Evolutionary conservation across 2,329 filamentous ascomycete species (phyloP).

Genomic region (Myriosclerotinia scirpicola): DNA sequence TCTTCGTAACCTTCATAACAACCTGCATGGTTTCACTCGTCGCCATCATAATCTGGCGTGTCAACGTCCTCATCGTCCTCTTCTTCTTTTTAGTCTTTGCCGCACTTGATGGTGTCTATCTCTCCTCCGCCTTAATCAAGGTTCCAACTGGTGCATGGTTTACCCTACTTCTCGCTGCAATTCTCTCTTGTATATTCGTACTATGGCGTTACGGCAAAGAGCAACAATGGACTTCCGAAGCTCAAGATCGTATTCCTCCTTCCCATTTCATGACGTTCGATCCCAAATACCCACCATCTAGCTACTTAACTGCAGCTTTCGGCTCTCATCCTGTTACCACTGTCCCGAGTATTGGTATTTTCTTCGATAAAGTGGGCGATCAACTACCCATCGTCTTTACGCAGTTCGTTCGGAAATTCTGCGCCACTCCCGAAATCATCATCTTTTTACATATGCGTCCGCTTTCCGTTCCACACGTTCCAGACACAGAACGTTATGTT

Average conservation of each 20-base stretch:
- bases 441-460: slow-evolving; percentile 74
- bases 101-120: slow-evolving; percentile 66
- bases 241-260: slow-evolving; percentile 56
- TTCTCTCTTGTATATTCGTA: slow-evolving; percentile 65
- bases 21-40: slow-evolving; percentile 73
- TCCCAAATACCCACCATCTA: slow-evolving; percentile 38
- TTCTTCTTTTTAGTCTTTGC: slow-evolving; percentile 63
- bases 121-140: slow-evolving; percentile 69
- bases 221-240: slow-evolving; percentile 71
- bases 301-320: slow-evolving; percentile 40
- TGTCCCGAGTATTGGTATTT: slow-evolving; percentile 64
- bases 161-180: slow-evolving; percentile 62
- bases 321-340: slow-evolving; percentile 46
- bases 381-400: slow-evolving; percentile 66
- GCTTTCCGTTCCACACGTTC: slow-evolving; percentile 57
- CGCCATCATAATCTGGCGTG: slow-evolving; percentile 69
- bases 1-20: slow-evolving; percentile 76
- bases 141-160: slow-evolving; percentile 79
- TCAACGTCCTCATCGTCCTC: slow-evolving; percentile 60
- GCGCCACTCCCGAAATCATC: slow-evolving; percentile 64
- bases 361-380: slow-evolving; percentile 74
- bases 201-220: slow-evolving; percentile 81
- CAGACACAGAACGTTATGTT: slow-evolving; percentile 49
- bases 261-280: slow-evolving; percentile 44
- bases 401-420: slow-evolving; percentile 72